Conservation (phyloP, 305 asterid genomes). For the Fraxinus albicans region DNA sequence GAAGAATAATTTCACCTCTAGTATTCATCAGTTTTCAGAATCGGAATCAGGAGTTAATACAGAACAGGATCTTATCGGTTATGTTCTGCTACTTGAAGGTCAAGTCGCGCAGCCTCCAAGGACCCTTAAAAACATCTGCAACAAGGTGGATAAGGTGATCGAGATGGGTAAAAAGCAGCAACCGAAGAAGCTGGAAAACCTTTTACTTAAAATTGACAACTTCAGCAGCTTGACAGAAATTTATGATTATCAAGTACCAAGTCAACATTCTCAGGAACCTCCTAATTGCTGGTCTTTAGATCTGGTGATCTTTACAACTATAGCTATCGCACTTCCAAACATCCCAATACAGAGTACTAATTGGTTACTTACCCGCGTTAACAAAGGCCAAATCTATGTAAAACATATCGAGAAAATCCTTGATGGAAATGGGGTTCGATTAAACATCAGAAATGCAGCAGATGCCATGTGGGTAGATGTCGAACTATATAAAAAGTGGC, state of each 20-base stretch:
- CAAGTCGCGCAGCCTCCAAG: slow-evolving; percentile 36
- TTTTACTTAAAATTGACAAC: slow-evolving; percentile 36
- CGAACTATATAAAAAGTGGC: slow-evolving; percentile 45
- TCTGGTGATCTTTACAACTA: slow-evolving; percentile 45
- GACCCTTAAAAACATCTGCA: slow-evolving; percentile 31
- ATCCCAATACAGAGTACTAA: slow-evolving; percentile 27
- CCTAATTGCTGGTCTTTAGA: slow-evolving; percentile 51
- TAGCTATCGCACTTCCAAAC: slow-evolving; percentile 49
- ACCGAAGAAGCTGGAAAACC: slow-evolving; percentile 36
- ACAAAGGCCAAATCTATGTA: slow-evolving; percentile 43
- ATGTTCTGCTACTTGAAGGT: slow-evolving; percentile 43
- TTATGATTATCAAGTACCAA: slow-evolving; percentile 34
- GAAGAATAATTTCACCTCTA: neutral
- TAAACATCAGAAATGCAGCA: slow-evolving; percentile 42
- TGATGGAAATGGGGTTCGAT: slow-evolving; percentile 27
- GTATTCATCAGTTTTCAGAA: neutral
- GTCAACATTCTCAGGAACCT: slow-evolving; percentile 40
- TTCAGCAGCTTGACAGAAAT: slow-evolving; percentile 37
- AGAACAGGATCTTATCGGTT: neutral
- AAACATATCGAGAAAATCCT: slow-evolving; percentile 41
- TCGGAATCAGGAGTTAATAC: neutral
- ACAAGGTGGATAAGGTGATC: slow-evolving; percentile 32
- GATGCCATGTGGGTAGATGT: slow-evolving; percentile 45
- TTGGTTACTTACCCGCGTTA: slow-evolving; percentile 33
- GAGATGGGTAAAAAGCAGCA: slow-evolving; percentile 39